phyloP scores from a whole-genome alignment of 208 protist genomes.

The Borovskyia barvae region DNA sequence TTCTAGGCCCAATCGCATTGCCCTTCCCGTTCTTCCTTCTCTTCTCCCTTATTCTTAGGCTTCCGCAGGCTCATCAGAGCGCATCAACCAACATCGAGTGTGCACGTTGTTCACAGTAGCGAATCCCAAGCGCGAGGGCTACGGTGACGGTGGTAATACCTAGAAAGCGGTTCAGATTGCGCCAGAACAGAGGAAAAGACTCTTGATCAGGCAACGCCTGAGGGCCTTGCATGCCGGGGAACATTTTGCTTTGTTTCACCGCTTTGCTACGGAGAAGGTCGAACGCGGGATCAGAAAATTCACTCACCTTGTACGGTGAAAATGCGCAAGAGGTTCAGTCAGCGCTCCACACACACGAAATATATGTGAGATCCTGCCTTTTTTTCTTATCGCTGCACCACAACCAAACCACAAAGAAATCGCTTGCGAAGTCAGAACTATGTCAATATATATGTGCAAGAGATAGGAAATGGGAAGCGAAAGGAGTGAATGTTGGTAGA shows the following conservation, averaged over 20 bases:
- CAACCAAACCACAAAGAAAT: too few relatives aligned
- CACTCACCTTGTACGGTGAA: too few relatives aligned
- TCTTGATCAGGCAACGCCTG: conserved; percentile 69
- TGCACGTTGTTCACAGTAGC: conserved; percentile 67
- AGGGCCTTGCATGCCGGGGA: conserved; percentile 71
- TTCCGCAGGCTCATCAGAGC: conserved; percentile 28
- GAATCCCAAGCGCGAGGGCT: conserved; percentile 47
- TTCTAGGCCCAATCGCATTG: background rate
- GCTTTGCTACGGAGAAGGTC: too few relatives aligned
- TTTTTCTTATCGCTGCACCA: too few relatives aligned
- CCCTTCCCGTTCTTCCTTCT: background rate
- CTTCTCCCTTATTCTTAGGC: background rate
- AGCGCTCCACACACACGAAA: too few relatives aligned
- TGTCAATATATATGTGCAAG: background rate
- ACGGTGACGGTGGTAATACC: conserved; percentile 42
- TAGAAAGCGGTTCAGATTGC: conserved; percentile 70
- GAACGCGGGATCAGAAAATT: too few relatives aligned
- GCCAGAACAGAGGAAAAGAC: conserved; percentile 69
- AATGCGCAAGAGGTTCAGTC: too few relatives aligned
- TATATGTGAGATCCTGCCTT: too few relatives aligned
- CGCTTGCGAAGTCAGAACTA: too few relatives aligned
- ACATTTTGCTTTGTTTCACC: conserved; percentile 40
- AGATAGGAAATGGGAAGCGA: conserved; percentile 4
- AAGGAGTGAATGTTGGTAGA: too few relatives aligned
- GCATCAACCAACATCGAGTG: conserved; percentile 45